Base-by-base conservation (phyloP, 164 flowering plant genomes). In the Aristolochia fimbriata region DNA sequence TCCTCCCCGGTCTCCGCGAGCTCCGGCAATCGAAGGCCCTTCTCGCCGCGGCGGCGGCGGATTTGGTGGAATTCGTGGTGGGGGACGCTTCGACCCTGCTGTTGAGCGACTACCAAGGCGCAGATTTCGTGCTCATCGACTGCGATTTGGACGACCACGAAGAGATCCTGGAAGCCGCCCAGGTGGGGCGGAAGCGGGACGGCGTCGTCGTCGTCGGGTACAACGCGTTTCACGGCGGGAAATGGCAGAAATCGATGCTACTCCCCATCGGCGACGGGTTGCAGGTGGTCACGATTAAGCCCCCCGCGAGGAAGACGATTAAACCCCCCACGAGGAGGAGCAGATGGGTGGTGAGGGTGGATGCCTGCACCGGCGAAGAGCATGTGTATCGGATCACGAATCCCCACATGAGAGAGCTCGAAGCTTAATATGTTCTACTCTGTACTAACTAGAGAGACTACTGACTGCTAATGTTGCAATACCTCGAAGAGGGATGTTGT, bases 321-420 rank as follows among this genome's bases (percentile, higher is more conserved):
- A n/a, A 53, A 24, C 17, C n/a, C 46, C 59, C 52, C 51, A 59
- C 68, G 13, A 78, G 68, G 76, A 77, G 46, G 75, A 81, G 88
- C 62, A 78, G 60, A 11, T 90, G 97, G 97, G 71, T 85, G 62
- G 83, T 83, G 15, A 81, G 68, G 61, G 81, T 90, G 6, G 95
- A 90, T 61, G 68, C 79, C 45, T 77, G 76, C 61, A 90, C 97
- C 0, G 97, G 95, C 3, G 97, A 90, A 75, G 94, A 89, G 57
- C 94, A 89, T 74, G 87, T 87, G 11, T 85, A 77, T 37, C 76
- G 91, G 71, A 74, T 89, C 59, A 79, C 72, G 61, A 62, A 72
- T 51, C 68, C 76, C 14, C 59, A 59, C 22, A 11, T 20, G 47
- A 61, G 65, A 47, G 62, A 43, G 54, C 57, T 68, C 55, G 50